Evolutionary conservation across 1,284 basidiomycete species (phyloP).

Genomic region (Tilletia setariae): DNA sequence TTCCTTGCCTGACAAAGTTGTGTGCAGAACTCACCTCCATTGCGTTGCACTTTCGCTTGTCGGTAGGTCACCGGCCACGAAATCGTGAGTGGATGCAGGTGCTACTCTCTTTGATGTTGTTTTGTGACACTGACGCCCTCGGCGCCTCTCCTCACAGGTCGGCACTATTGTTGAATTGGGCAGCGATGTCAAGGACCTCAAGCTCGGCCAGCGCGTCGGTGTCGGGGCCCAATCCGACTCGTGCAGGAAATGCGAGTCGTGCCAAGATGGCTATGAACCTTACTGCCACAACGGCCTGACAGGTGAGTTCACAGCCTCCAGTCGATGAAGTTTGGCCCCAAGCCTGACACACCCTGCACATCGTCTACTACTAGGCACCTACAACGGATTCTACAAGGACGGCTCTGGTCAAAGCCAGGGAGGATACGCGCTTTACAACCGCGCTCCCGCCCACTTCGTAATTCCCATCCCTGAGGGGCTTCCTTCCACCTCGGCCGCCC

Average conservation of each 20-base stretch:
- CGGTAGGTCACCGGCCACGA: slow-evolving; percentile 11
- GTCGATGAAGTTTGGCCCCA: too few species aligned
- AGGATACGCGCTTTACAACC: slow-evolving; percentile 42
- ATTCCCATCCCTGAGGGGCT: slow-evolving; percentile 47
- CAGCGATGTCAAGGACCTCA: slow-evolving; percentile 17
- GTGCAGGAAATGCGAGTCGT: slow-evolving; percentile 10
- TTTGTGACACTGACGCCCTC: too few species aligned
- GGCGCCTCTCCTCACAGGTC: not conserved
- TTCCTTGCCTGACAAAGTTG: too few species aligned
- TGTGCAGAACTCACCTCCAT: not conserved
- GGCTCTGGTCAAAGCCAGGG: slow-evolving; percentile 35
- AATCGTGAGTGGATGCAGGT: not conserved
- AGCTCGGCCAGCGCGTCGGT: slow-evolving; percentile 17
- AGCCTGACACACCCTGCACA: not conserved
- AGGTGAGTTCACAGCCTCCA: slow-evolving; percentile 5
- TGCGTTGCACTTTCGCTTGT: not conserved
- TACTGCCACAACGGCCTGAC: not conserved
- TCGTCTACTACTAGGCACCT: not conserved
- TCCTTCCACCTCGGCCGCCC: slow-evolving; percentile 42
- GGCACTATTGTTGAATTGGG: slow-evolving; percentile 12
- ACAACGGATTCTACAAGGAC: slow-evolving; percentile 6
- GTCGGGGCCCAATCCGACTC: slow-evolving; percentile 16
- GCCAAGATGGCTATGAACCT: not conserved
- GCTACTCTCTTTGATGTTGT: too few species aligned
- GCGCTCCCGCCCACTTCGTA: slow-evolving; percentile 44